Evolutionary conservation across 305 asterid genomes (phyloP), one percentile per base, ranked within the genome.

Genomic region (Plantago coronopus): DNA sequence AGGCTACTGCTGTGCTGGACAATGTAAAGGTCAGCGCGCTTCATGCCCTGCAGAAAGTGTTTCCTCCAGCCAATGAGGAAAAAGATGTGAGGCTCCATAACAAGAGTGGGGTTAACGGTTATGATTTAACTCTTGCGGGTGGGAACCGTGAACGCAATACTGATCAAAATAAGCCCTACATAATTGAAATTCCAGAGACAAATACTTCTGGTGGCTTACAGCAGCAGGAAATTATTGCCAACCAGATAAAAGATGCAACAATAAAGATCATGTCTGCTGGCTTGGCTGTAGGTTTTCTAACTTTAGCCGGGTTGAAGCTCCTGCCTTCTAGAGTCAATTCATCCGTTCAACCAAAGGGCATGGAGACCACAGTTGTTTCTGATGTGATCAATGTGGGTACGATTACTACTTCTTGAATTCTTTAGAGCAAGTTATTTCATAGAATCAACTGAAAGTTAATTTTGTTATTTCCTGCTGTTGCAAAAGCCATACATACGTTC

Each of bases 1-100:
- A 79, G 76, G 99, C 97, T 61, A 83, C 95, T 64, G 99, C 97
- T 60, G 99, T 85, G 73, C 88, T 89, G 61, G 99, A 85, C 62
- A 81, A 76, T 72, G 99, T 89, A 67, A 93, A 87, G 79, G 76
- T 61, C 50, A 83, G 86, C 66, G 95, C 99, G 2, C 74, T 93
- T 78, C 87, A 87, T 79, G 95, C 94, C 45, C 78, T 93, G 69
- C 86, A 66, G 76, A 89, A 81, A 74, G 97, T 93, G 42, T 89
- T 93, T 72, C 97, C 98, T 42, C 72, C 71, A 61, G 77, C 83
- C 55, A 73, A 71, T 27, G 78, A 78, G 59, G 84, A 76, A 69
- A 76, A 75, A 61, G 83, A 69, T 31, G 70, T 47, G 19, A 75
- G 79, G 68, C 68, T 55, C 20, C 57, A 73, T 60, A 74, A 76